Base-by-base conservation (phyloP, 257 asterid genomes). In the Cinchona pubescens region DNA sequence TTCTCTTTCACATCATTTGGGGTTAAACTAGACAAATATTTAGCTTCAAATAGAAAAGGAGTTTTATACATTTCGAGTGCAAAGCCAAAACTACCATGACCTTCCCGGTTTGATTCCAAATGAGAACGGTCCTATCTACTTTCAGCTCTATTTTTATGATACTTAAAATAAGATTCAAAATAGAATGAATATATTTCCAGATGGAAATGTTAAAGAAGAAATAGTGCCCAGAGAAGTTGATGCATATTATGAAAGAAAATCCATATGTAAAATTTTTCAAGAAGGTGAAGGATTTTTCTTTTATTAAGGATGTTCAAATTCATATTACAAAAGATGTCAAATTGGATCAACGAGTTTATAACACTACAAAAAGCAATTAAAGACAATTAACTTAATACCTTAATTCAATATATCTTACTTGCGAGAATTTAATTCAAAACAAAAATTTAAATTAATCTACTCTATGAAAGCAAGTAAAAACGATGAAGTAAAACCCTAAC, bases 1-100 rank as follows among this genome's bases (percentile, higher is more conserved):
- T 67, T 67, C 35, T 67, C 55, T 13, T 35, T 67, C 30, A 67
- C 72, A 37, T 67, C 72, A 0, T 67, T 67, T 67, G 55, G 72
- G 19, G 32, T 40, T 2, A n/a, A 5, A 16, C 40, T 67, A 13
- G 53, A 67, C 32, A 67, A 67, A 18, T n/a, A 38, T 19, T 45
- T 67, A 0, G 53, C 55, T 5, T 67, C 49, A 0, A 32, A 12
- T 7, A 67, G 16, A 23, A 38, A 67, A 38, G 30, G 34, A n/a
- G 0, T 34, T 67, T 35, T 67, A 38, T 23, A 67, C 55, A 67
- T 38, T 67, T 67, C 53, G 30, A 18, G 53, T 27, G 5, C 34
- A 67, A 40, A 55, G 72, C 1, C 72, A 67, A 67, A 45, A 32
- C 0, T 67, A 67, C 5, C 55, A 67, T 38, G 30, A 67, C 30